These are phyloP conservation scores for Saccharomycopsis sp. DNA, from an alignment of 805 yeast genomes.

Conservation along the genomic window DNA sequence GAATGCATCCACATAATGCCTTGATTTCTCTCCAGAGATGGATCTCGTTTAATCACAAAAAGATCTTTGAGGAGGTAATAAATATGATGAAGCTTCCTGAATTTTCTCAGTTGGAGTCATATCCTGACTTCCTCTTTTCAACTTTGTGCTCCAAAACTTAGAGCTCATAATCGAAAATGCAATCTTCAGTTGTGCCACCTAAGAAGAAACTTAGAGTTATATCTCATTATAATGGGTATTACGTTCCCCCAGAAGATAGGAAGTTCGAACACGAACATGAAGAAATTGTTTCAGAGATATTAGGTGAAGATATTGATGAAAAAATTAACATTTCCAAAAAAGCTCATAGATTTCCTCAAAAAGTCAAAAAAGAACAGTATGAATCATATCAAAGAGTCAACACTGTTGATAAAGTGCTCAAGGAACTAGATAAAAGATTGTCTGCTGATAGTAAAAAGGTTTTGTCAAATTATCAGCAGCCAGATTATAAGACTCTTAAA, in stretches of 20 bases:
- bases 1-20: too few relatives aligned
- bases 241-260: constrained; percentile 4
- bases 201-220: too few relatives aligned
- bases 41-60: too few relatives aligned
- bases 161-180: too few relatives aligned
- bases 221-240: constrained; percentile 12
- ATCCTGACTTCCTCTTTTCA: too few relatives aligned
- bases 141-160: too few relatives aligned
- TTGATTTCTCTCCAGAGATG: too few relatives aligned
- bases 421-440: constrained; percentile 12
- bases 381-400: constrained; percentile 1
- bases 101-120: too few relatives aligned
- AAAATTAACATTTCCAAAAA: constrained; percentile 13
- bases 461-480: constrained; percentile 9
- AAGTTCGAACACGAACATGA: constrained; percentile 9
- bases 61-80: too few relatives aligned
- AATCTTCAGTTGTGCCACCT: too few relatives aligned
- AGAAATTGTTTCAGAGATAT: constrained; percentile 10
- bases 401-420: constrained; percentile 12
- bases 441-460: constrained; percentile 11
- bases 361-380: constrained; percentile 1
- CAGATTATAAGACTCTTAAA: constrained; percentile 9
- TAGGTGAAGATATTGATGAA: constrained; percentile 16
- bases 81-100: too few relatives aligned
- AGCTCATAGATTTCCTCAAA: neutral